Percentiles rank a stretch among this genome's conserved stretches.
Conservation (phyloP, 306 rosid species). For the Vicia villosa region DNA sequence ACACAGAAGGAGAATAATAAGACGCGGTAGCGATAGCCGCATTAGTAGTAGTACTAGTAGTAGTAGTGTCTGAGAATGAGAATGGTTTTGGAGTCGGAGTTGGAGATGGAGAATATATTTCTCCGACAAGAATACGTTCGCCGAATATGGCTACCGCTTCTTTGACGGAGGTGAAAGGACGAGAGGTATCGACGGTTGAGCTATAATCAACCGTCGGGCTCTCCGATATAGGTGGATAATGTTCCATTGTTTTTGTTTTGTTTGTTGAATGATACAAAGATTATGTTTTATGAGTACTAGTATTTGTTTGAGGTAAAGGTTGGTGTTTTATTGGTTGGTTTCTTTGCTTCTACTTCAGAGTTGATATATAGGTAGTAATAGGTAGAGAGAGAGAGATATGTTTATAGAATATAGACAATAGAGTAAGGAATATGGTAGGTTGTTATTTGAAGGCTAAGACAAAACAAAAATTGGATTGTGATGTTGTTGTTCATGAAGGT, state of each 20-base stretch:
- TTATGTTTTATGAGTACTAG: neutral
- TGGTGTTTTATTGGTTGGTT: slow-evolving; percentile 36
- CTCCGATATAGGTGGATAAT: neutral
- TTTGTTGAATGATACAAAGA: neutral
- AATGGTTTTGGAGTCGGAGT: slow-evolving; percentile 33
- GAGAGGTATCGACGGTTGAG: slow-evolving; percentile 73
- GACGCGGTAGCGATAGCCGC: no score
- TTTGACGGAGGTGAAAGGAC: slow-evolving; percentile 82
- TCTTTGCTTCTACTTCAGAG: slow-evolving; percentile 83
- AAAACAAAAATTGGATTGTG: slow-evolving; percentile 15
- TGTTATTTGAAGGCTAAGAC: slow-evolving; percentile 57
- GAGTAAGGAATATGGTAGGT: slow-evolving; percentile 36
- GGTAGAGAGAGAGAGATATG: neutral
- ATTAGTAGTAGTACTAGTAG: no score
- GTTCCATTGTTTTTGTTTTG: slow-evolving; percentile 57
- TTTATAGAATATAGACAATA: neutral
- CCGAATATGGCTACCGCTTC: slow-evolving; percentile 86
- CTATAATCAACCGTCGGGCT: neutral
- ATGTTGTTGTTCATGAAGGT: slow-evolving; percentile 32
- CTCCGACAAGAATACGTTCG: slow-evolving; percentile 59
- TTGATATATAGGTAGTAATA: neutral
- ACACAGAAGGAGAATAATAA: slow-evolving; percentile 2
- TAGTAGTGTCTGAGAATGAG: neutral
- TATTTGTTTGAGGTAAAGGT: slow-evolving; percentile 37
- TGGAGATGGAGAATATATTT: slow-evolving; percentile 41